These are phyloP conservation scores for Piper longum DNA, from an alignment of 164 flowering plant genomes.

Conservation along the genomic window DNA sequence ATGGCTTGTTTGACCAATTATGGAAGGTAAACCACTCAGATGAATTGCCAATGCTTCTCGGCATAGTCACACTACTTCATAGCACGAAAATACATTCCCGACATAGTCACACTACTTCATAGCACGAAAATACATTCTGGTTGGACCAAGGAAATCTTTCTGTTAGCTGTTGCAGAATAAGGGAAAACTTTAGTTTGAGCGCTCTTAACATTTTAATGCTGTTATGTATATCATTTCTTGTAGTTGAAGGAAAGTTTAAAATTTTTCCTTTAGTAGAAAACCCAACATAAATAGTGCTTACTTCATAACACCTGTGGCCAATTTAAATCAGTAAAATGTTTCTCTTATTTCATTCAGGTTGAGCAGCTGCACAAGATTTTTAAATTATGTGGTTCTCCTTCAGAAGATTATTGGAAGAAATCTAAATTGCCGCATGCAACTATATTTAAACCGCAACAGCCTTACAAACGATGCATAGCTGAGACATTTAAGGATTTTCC, in stretches of 20 bases:
- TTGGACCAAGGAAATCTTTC: not conserved
- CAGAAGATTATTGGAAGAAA: conserved; percentile 56
- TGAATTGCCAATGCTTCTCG: not conserved
- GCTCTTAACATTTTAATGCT: no score
- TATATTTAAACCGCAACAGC: conserved; percentile 48
- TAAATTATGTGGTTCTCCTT: conserved; percentile 63
- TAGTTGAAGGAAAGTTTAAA: no score
- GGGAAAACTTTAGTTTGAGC: no score
- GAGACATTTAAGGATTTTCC: conserved; percentile 66
- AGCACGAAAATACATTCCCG: not conserved
- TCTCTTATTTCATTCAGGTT: conserved; percentile 19
- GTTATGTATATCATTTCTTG: not conserved
- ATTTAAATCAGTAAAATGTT: not conserved
- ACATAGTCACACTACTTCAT: not conserved
- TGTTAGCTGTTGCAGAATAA: not conserved
- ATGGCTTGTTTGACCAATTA: not conserved
- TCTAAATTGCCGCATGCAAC: conserved; percentile 56
- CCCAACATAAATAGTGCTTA: not conserved
- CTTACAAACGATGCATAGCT: conserved; percentile 31
- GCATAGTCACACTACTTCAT: not conserved
- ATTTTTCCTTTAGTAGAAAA: no score
- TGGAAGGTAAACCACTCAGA: not conserved
- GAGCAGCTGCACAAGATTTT: conserved; percentile 62
- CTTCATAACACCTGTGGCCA: not conserved
- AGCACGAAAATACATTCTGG: not conserved